Base-by-base conservation (phyloP, 2,329 filamentous ascomycete genomes). In the Lecanoromycetidae sp. region DNA sequence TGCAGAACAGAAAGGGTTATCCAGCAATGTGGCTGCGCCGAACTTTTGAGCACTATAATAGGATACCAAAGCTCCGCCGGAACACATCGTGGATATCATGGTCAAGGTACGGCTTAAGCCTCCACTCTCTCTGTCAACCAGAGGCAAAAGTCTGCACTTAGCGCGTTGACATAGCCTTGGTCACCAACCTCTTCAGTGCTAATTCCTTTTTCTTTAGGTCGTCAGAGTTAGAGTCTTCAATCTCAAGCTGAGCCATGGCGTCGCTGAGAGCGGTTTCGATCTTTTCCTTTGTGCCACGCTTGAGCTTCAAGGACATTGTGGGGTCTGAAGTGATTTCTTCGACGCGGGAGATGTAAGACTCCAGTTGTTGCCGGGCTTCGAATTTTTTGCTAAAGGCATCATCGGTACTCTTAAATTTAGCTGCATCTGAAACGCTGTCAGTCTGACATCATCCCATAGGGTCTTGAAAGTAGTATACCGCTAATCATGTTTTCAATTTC, bases 131-230 rank as follows among this genome's bases (percentile, higher is more conserved):
- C n/a, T n/a, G n/a, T n/a, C n/a, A n/a, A n/a, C n/a, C n/a, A n/a
- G n/a, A 5, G 10, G 15, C 26, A 27, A n/a, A 23, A 29, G n/a
- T n/a, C 7, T 4, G 25, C 29, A 37, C 66, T 80, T 88, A 94
- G 71, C 86, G 82, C 64, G 86, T 88, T 56, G 86, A 81, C 86
- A 94, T 94, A 61, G 85, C 88, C 84, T 96, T 98, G 71, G 91
- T 98, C 61, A 98, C 88, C 59, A 94, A 79, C 64, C 91, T 79
- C 87, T 96, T 98, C 56, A 98, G 79, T 53, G 87, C 87, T 57
- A 98, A 76, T 78, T 98, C 91, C 82, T 95, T 94, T 87, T 96
- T 96, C 86, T 94, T 96, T 60, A 98, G 76, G 66, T 98, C 91
- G 60, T 98, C 93, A 53, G 87, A 84, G 54, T 74, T 71, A 49